Base-by-base conservation (phyloP, 352 stramenopile species). In the Phytophthora foliorum region DNA sequence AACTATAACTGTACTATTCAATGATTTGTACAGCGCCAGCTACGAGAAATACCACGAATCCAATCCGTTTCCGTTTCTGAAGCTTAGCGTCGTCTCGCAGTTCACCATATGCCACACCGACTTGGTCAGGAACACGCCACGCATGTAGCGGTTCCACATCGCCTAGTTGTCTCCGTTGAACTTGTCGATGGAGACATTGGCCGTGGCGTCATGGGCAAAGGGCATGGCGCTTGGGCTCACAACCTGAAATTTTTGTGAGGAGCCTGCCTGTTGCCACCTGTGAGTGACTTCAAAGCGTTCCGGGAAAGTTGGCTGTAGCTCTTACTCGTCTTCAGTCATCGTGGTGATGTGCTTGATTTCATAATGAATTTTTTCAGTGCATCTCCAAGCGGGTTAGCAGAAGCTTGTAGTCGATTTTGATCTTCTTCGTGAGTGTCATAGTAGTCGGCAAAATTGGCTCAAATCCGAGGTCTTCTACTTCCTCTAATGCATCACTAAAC, bases 61-160 rank as follows among this genome's bases (percentile, higher is more conserved):
- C 29, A 49, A n/a, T n/a, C n/a, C n/a, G n/a, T n/a, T n/a, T n/a
- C n/a, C n/a, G n/a, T n/a, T n/a, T n/a, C n/a, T 41, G 27, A 69
- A 69, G 16, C n/a, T 64, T 25, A 53, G 59, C 14, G 58, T 66
- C 31, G 17, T 63, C 24, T 63, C 16, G 3, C 51, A 41, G 31
- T 74, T 74, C 21, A 74, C 58, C 9, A 60, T 58, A 14, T 52
- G n/a, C 58, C 66, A 74, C 58, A 63, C 59, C 3, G 65, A 67
- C 57, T 72, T 67, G 64, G 48, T 72, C 31, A 72, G 57, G 56
- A 72, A 72, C 42, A 72, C 64, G 39, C 59, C 64, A 36, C 64
- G 49, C 57, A 72, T 72, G 64, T 72, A 67, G 55, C 44, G 19
- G 55, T 19, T 55, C 45, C 57, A 57, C 19, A 34, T 64, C 5